Evolutionary conservation across 2,329 filamentous ascomycete genomes (phyloP), one percentile per base, ranked within the genome.

Genomic region (Ophiostoma angusticollis): DNA sequence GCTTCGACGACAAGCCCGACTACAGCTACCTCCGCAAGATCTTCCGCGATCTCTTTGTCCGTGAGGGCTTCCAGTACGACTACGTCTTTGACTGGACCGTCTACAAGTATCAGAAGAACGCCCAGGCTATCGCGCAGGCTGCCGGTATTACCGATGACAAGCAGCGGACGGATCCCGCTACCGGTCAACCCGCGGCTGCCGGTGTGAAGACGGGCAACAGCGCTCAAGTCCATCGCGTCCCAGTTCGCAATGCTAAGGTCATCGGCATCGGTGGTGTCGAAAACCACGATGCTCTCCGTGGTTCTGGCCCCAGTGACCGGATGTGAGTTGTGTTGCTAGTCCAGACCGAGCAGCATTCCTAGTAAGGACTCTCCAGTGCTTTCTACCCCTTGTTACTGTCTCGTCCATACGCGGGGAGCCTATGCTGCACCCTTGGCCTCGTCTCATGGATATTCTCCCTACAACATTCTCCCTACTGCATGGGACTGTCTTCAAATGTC

Each of bases 31-130:
- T 98, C 42, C 85, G 91, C 65, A 96, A 96, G 80, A 96, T 98
- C 67, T 98, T 98, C 84, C 87, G 91, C 47, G 91, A 98, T 59
- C 79, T 98, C 44, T 98, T 98, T 57, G 91, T 98, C 51, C 86
- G 91, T 47, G 91, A 96, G 64, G 91, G 89, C 41, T 98, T 96
- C 79, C 91, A 98, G 69, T 96, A 98, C 63, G 91, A 98, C 65
- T 96, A 98, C 54, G 91, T 98, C 53, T 98, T 98, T 56, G 91
- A 98, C 68, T 98, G 91, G 91, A 98, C 91, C 44, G 91, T 96
- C 55, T 96, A 95, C 78, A 96, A 96, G 72, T 95, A 96, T 72
- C 87, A 95, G 75, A 95, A 95, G 80, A 96, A 95, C 54, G 87
- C 87, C 40, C 84, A 93, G 67, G 86, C 86, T 56, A 93, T 93